Conservation (phyloP, 2,329 filamentous ascomycete genomes). For the Sarocladium oryzae region DNA sequence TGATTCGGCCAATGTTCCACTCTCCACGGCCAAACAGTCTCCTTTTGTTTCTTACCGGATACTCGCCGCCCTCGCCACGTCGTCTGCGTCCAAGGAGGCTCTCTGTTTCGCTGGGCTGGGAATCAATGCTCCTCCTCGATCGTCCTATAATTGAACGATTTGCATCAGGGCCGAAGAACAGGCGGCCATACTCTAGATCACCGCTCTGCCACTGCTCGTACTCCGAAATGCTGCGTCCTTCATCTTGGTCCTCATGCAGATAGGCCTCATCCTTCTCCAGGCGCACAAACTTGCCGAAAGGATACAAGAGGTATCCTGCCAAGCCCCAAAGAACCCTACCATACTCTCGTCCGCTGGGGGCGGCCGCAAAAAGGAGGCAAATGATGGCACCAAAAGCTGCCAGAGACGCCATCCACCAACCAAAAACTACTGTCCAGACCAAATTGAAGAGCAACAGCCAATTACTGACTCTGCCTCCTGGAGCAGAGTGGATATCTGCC, state of each 20-base stretch:
- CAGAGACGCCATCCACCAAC: slow-evolving; percentile 88
- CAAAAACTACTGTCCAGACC: slow-evolving; percentile 84
- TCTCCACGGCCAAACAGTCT: slow-evolving; percentile 89
- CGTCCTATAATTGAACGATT: slow-evolving; percentile 78
- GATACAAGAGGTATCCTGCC: slow-evolving; percentile 83
- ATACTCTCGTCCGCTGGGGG: slow-evolving; percentile 77
- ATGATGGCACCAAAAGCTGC: slow-evolving; percentile 67
- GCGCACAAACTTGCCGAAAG: slow-evolving; percentile 93
- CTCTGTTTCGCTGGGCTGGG: slow-evolving; percentile 75
- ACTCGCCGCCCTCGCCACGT: slow-evolving; percentile 42
- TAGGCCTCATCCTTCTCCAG: slow-evolving; percentile 93
- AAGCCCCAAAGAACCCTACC: slow-evolving; percentile 79
- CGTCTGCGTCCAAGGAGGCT: slow-evolving; percentile 66
- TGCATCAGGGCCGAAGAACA: slow-evolving; percentile 86
- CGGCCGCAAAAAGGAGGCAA: slow-evolving; percentile 74
- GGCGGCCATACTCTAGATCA: slow-evolving; percentile 86
- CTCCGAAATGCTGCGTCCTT: slow-evolving; percentile 94
- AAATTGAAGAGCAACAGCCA: slow-evolving; percentile 87
- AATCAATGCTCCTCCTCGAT: slow-evolving; percentile 83
- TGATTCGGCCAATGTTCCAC: slow-evolving; percentile 89
- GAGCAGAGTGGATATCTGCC: slow-evolving; percentile 92
- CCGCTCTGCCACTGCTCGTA: slow-evolving; percentile 99
- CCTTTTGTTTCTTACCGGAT: slow-evolving; percentile 55
- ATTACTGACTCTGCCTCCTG: slow-evolving; percentile 75
- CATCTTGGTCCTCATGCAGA: slow-evolving; percentile 86